A percentile compares a stretch with the other conserved stretches of the same genome.
Conservation (phyloP, 805 yeast species). For the Metschnikowia picachoensis region DNA sequence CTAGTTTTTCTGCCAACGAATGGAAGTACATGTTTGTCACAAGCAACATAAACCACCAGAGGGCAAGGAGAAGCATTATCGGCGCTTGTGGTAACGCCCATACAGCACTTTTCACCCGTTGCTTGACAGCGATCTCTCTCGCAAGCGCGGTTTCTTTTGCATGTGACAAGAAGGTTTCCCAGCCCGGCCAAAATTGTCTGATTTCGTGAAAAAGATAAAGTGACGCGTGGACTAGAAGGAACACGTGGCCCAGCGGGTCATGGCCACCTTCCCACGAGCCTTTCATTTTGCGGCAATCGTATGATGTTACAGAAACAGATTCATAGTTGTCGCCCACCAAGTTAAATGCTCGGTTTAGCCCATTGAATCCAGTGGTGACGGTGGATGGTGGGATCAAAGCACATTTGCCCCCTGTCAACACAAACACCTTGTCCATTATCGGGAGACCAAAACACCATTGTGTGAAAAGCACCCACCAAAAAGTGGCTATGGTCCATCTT, state of each 20-base stretch:
- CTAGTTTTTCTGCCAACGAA: conserved; percentile 66
- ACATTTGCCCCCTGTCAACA: conserved; percentile 82
- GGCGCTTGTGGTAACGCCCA: conserved; percentile 22
- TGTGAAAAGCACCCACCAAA: conserved; percentile 83
- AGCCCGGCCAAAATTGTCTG: conserved; percentile 34
- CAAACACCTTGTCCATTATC: conserved; percentile 80
- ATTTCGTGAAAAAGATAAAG: conserved; percentile 65
- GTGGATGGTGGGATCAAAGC: conserved; percentile 18
- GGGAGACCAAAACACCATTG: conserved; percentile 88
- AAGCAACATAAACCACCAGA: conserved; percentile 87
- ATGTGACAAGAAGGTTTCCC: conserved; percentile 12
- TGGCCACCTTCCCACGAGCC: conserved; percentile 82
- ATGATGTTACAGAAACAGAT: conserved; percentile 26
- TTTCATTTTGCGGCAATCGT: conserved; percentile 42
- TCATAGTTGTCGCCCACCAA: conserved; percentile 14
- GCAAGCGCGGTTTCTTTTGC: not conserved
- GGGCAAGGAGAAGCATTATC: conserved; percentile 23
- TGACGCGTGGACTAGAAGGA: conserved; percentile 65
- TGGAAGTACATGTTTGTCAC: conserved; percentile 87
- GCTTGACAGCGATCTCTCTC: not conserved
- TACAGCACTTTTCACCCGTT: not conserved
- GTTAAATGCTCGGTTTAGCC: conserved; percentile 2
- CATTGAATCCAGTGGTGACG: conserved; percentile 1
- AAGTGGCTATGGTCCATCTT: conserved; percentile 54
- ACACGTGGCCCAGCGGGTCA: conserved; percentile 95